phyloP scores from a whole-genome alignment of 176 grass and related monocot species.

The Eleusine indica region DNA sequence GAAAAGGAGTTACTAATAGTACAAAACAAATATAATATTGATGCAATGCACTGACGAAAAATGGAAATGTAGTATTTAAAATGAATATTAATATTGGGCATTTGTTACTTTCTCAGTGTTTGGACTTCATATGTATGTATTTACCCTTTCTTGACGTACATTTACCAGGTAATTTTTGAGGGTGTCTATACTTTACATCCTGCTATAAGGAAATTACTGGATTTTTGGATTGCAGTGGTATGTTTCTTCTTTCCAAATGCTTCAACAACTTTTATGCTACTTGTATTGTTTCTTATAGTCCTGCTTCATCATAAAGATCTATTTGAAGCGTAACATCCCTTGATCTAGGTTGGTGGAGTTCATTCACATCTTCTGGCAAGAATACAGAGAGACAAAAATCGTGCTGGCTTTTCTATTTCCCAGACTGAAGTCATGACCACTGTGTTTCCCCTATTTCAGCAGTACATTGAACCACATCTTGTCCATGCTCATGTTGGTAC shows the following conservation, averaged over 20 bases:
- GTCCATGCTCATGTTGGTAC: slow-evolving; percentile 99
- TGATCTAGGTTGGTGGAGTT: slow-evolving; percentile 86
- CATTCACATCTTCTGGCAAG: slow-evolving; percentile 98
- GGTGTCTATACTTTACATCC: slow-evolving; percentile 97
- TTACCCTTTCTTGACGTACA: slow-evolving; percentile 27
- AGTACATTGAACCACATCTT: slow-evolving; percentile 99
- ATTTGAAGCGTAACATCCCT: slow-evolving; percentile 35
- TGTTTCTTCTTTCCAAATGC: slow-evolving; percentile 40
- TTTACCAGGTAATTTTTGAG: slow-evolving; percentile 94
- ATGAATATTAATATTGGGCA: background rate
- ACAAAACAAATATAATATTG: background rate
- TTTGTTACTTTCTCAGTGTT: slow-evolving; percentile 1
- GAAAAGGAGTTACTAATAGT: background rate
- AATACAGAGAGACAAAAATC: slow-evolving; percentile 95
- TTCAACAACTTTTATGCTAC: slow-evolving; percentile 37
- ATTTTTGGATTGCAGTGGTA: slow-evolving; percentile 99
- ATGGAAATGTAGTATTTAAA: background rate
- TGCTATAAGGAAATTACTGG: slow-evolving; percentile 88
- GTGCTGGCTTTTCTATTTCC: slow-evolving; percentile 80
- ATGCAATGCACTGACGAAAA: background rate
- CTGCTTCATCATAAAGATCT: slow-evolving; percentile 29
- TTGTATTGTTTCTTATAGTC: background rate
- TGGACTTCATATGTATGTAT: background rate
- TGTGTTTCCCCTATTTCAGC: slow-evolving; percentile 95
- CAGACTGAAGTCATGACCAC: slow-evolving; percentile 97